Base-by-base conservation (phyloP, 192 early-diverging fungal genomes). In the Ambispora gerdemannii region DNA sequence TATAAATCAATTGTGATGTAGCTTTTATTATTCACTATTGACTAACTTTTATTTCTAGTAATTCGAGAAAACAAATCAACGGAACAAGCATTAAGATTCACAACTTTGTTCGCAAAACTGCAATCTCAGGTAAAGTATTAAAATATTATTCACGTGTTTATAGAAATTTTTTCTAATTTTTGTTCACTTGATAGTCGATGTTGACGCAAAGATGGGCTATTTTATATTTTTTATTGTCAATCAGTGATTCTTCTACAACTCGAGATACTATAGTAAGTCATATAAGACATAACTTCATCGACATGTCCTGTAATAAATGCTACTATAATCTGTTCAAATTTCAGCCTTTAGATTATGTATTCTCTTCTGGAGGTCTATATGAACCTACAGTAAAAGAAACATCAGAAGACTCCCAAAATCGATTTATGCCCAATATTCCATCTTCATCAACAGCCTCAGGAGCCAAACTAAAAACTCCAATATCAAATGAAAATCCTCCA, bases 191-290 rank as follows among this genome's bases (percentile, higher is more conserved):
- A n/a, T n/a, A 87, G 84, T 43, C 76, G 10, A 72, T 75, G 3
- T 30, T 88, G 52, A 70, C 61, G 34, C 80, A 81, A 33, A 88
- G 84, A 80, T 88, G 86, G 85, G 74, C 86, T 11, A 73, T 82
- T 24, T 69, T 88, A 4, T 85, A 88, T 53, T 77, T 88, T 43
- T 70, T 88, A 31, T 61, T 77, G n/a, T 74, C 78, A 25, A 34
- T 84, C 43, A 82, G 81, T 10, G 78, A 80, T 49, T 75, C 76
- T 34, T 72, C 75, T 25, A 56, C 15, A 63, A 27, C 30, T 58
- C 3, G 38, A 30, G 64, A 72, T 71, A 20, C 64, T 30, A 43
- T 43, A 10, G 38, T 15, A 15, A 43, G 15, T 43, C 15, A 43
- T 10, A 43, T 43, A 10, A 43, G 38, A 15, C 6, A 15, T 43